Base-by-base conservation (phyloP, 2,329 filamentous ascomycete species). In the Chaetothyriales sp. region DNA sequence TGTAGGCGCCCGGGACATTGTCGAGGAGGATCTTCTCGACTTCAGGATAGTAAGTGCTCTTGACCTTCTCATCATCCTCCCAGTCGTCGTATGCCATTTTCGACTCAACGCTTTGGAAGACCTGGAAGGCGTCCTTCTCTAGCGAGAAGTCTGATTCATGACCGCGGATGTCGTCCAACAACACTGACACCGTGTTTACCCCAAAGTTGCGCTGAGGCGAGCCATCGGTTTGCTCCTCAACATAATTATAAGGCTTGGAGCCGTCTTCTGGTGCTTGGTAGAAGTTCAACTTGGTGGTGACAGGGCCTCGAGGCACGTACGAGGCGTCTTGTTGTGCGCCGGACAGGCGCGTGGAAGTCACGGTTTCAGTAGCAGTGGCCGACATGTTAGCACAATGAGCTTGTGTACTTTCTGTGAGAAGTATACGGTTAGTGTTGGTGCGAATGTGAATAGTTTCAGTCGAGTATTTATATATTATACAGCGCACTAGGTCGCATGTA, bases 1-100 rank as follows among this genome's bases (percentile, higher is more conserved):
- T 74, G 52, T 77, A 74, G 22, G 78, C 76, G 50, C 83, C 85
- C 0, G 83, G 81, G 15, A 94, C 73, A 52, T 79, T 67, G 13
- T 78, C 70, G 2, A 89, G 70, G 0, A 95, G 71, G 22, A 94
- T 70, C 47, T 75, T 66, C 68, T 89, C 83, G 7, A 94, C 78
- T 65, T 95, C 88, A 0, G 87, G 84, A 70, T 95, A 95, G 73
- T 94, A 95, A 50, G 80, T 75, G 1, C 69, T 62, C 62, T 77
- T 70, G 67, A 95, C 86, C 54, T 77, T 78, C 9, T 74, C 77
- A 61, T 89, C 83, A 65, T 86, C 80, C 3, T 67, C 67, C 66
- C 90, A 94, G 47, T 72, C 71, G 4, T 47, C 25, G 28, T 47
- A 47, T 43, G 69, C 70, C 29, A 77, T 70, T 2, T 77, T 76